Base-by-base conservation (phyloP, 148 eudicot species). In the Chenopodium suecicum region DNA sequence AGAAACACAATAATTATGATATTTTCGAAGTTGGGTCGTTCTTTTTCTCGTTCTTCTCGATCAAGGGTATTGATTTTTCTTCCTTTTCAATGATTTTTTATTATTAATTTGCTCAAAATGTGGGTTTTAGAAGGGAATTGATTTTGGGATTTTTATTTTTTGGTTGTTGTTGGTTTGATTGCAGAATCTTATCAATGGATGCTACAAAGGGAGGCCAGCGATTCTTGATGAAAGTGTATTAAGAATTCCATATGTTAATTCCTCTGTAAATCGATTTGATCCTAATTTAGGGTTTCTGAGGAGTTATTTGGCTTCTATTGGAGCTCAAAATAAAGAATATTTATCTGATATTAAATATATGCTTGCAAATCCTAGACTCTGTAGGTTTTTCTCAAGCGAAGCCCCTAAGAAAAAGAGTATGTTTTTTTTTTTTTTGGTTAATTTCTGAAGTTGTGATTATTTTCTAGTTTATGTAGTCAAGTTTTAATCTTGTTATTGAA, bases 401-500 rank as follows among this genome's bases (percentile, higher is more conserved):
- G 83, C 90, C 31, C 94, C 97, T 1, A 94, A 94, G 87, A 94
- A 92, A 84, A 94, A 89, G 81, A 91, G 98, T 94, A 80, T 86
- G 90, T 32, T 66, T 32, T 20, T 81, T 72, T 9, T 54, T 62
- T 58, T 72, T 82, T 48, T 17, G 8, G 4, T 78, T 82, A 41
- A 41, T 70, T 16, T 50, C 37, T 31, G 12, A 47, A 14, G 29
- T 44, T 17, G 13, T 70, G n/a, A 22, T 19, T 48, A 25, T 64
- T 65, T 76, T 25, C 77, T 27, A 64, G 52, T 77, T 73, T 32
- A 16, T 17, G 11, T 7, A 10, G 23, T 0, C 13, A 62, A 50
- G 19, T 25, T 23, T 14, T 50, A 29, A 25, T 50, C 4, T 60
- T 60, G 20, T 2, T 63, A 22, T 65, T 77, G 14, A 14, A 22